Evolutionary conservation across 208 protist species (phyloP).

Genomic region (Naegleria gruberi): DNA sequence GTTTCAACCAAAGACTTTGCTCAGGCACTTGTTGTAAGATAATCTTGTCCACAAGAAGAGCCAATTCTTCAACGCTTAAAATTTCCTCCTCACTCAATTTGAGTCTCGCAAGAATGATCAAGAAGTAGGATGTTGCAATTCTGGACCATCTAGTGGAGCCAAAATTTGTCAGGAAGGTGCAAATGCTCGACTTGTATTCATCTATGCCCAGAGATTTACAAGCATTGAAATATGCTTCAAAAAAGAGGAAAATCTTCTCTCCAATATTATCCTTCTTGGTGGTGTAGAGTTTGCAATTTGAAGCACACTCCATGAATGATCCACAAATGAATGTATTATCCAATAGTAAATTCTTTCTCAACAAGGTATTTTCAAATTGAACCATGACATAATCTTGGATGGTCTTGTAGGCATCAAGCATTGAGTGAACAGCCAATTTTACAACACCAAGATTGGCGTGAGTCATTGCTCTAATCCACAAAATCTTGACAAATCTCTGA

Average conservation of each 20-base stretch:
- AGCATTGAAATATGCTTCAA: background rate
- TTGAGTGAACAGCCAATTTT: background rate
- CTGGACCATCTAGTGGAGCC: background rate
- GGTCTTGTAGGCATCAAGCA: background rate
- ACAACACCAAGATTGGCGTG: background rate
- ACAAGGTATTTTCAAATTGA: background rate
- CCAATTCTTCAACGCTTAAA: background rate
- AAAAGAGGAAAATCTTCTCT: background rate
- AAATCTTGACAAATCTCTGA: background rate
- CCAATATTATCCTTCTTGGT: background rate
- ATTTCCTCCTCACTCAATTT: background rate
- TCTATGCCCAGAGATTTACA: background rate
- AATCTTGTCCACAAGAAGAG: background rate
- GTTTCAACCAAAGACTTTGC: background rate
- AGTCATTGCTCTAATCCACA: background rate
- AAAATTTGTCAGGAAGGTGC: background rate
- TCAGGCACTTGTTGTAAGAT: background rate
- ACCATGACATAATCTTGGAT: background rate
- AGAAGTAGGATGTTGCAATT: background rate
- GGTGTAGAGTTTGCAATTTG: background rate
- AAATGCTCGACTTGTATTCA: background rate
- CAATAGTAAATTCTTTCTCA: background rate
- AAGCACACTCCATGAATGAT: background rate
- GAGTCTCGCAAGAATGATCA: background rate
- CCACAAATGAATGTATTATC: background rate